A percentile compares a stretch with the other conserved stretches of the same genome.
Conservation (phyloP, 371 early-diverging fungal species). For the Mucor plumbeus region DNA sequence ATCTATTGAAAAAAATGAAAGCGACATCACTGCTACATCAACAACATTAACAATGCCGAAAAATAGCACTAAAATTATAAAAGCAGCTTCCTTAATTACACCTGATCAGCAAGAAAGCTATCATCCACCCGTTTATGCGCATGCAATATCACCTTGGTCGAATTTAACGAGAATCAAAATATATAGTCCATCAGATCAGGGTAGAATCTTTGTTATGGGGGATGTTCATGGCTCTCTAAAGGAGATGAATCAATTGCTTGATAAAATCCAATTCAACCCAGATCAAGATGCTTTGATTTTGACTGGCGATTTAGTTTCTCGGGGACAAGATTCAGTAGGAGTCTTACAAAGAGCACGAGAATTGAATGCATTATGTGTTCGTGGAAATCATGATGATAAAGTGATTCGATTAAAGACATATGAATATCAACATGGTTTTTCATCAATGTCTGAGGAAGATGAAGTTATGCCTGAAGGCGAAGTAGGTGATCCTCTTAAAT, state of each 20-base stretch:
- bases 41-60: not conserved
- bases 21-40: not conserved
- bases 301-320: slow-evolving; percentile 71
- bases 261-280: slow-evolving; percentile 44
- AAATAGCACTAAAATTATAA: not conserved
- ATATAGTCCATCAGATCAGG: slow-evolving; percentile 10
- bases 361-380: slow-evolving; percentile 62
- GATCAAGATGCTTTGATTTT: slow-evolving; percentile 59
- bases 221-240: slow-evolving; percentile 71
- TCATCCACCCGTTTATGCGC: slow-evolving; percentile 21
- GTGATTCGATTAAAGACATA: slow-evolving; percentile 66
- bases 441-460: slow-evolving; percentile 16
- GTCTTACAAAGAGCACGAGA: slow-evolving; percentile 59
- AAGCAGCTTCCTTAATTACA: not conserved
- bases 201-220: slow-evolving; percentile 68
- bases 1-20: not conserved
- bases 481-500: slow-evolving; percentile 43
- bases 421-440: slow-evolving; percentile 23
- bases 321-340: slow-evolving; percentile 65
- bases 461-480: slow-evolving; percentile 36
- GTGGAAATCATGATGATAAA: slow-evolving; percentile 80
- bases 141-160: slow-evolving; percentile 40
- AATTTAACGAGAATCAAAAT: slow-evolving; percentile 33
- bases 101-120: not conserved
- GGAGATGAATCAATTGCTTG: slow-evolving; percentile 58